Percentiles rank a stretch among this genome's conserved stretches.
phyloP scores from a whole-genome alignment of 768 basidiomycete species.

The Leccinum obscurum region DNA sequence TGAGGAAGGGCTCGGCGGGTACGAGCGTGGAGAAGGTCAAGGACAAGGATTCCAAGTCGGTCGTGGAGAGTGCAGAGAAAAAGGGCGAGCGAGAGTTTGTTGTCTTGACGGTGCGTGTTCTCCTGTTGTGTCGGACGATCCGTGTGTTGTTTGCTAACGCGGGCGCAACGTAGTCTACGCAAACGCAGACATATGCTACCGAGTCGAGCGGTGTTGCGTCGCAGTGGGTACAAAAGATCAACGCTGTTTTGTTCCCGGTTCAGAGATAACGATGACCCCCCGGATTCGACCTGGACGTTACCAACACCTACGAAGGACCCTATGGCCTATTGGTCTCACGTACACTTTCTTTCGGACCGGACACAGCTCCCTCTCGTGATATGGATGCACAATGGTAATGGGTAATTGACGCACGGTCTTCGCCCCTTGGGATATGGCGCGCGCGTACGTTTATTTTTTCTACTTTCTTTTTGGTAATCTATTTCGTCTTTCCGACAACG shows the following conservation, averaged over 20 bases:
- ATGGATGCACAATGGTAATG: background rate
- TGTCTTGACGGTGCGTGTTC: slow-evolving; percentile 53
- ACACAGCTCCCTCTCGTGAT: background rate
- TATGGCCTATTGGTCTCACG: background rate
- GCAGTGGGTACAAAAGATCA: slow-evolving; percentile 43
- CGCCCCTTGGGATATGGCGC: background rate
- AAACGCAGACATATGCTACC: slow-evolving; percentile 45
- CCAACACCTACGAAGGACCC: background rate
- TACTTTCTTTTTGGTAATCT: background rate
- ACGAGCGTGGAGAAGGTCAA: slow-evolving; percentile 17
- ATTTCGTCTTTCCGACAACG: background rate
- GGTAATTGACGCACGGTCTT: background rate
- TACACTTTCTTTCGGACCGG: background rate
- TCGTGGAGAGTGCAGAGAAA: slow-evolving; percentile 48
- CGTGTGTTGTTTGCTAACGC: background rate
- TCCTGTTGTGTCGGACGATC: background rate
- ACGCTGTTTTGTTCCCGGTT: slow-evolving; percentile 11
- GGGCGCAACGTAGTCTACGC: slow-evolving; percentile 40
- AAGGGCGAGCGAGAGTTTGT: slow-evolving; percentile 62
- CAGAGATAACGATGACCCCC: background rate
- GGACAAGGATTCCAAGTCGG: slow-evolving; percentile 45
- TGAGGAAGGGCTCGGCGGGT: slow-evolving; percentile 27
- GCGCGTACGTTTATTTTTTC: background rate
- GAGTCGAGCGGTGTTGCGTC: slow-evolving; percentile 35
- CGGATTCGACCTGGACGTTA: background rate